Evolutionary conservation across 2,329 filamentous ascomycete genomes (phyloP).

Genomic region (Ceratocystis harringtonii): DNA sequence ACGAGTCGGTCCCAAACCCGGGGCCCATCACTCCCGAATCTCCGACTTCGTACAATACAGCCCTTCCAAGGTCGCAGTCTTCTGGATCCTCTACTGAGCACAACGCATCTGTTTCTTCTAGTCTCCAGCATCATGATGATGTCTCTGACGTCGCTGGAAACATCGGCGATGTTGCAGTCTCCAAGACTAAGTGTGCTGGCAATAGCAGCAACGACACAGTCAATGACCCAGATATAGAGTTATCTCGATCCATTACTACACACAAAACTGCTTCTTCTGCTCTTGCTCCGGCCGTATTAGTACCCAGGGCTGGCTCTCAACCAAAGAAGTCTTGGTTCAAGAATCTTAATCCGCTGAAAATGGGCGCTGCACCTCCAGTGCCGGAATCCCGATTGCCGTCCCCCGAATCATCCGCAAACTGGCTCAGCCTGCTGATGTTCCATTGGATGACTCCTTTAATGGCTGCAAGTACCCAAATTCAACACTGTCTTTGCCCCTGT

Average conservation of each 20-base stretch:
- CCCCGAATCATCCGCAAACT: constrained; percentile 55
- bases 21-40: constrained; percentile 11
- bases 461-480: constrained; percentile 37
- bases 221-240: not conserved
- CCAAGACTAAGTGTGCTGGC: not conserved
- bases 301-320: not conserved
- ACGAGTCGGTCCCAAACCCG: constrained; percentile 7
- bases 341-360: constrained; percentile 45
- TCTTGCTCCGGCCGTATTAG: not conserved
- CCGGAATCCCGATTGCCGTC: constrained; percentile 40
- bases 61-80: not conserved
- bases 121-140: not conserved
- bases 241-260: not conserved
- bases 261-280: not conserved
- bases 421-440: constrained; percentile 65
- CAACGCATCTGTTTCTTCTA: not conserved
- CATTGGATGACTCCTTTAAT: constrained; percentile 86
- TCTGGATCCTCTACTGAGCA: not conserved
- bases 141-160: not conserved
- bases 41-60: not conserved
- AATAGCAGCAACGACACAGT: not conserved
- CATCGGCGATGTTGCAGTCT: not conserved
- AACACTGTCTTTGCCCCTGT: not conserved
- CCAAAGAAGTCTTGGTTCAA: constrained; percentile 41
- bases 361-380: constrained; percentile 41